Evolutionary conservation across 164 flowering plant species (phyloP).

Genomic region (Magnolia changhungtana): DNA sequence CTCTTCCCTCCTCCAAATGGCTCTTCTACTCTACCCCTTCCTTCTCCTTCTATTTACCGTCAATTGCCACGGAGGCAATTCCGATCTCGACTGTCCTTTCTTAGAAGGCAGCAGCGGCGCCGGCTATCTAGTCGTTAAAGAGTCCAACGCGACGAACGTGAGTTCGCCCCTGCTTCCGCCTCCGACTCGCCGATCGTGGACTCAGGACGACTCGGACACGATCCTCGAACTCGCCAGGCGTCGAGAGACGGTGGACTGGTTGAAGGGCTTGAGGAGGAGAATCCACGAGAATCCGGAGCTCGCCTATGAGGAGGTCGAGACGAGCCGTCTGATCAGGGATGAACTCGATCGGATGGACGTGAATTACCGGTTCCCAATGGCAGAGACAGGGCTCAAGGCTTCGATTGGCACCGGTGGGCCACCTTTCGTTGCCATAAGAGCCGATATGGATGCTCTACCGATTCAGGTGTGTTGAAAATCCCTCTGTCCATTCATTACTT

Average conservation of each 20-base stretch:
- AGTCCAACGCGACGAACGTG: neutral
- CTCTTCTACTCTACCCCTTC: neutral
- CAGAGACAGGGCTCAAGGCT: conserved; percentile 63
- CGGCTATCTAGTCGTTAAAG: neutral
- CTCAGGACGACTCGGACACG: conserved; percentile 3
- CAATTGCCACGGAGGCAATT: neutral
- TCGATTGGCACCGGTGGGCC: conserved; percentile 61
- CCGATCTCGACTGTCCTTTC: conserved; percentile 1
- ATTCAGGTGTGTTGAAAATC: conserved; percentile 52
- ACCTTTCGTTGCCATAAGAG: conserved; percentile 79
- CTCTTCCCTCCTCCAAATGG: neutral
- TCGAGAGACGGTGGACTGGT: conserved; percentile 37
- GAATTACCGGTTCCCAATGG: conserved; percentile 55
- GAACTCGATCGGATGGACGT: conserved; percentile 57
- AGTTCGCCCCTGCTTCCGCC: neutral
- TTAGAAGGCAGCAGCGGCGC: neutral
- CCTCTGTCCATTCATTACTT: neutral
- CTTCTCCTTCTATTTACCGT: neutral
- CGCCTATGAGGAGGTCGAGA: conserved; percentile 56
- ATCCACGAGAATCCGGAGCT: conserved; percentile 73
- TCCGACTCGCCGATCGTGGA: neutral
- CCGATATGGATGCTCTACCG: conserved; percentile 96
- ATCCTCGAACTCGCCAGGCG: conserved; percentile 14
- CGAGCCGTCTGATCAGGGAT: conserved; percentile 48
- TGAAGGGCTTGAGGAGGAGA: conserved; percentile 46